Evolutionary conservation across 2,329 filamentous ascomycete species (phyloP).

Genomic region (Orbilia javanica): DNA sequence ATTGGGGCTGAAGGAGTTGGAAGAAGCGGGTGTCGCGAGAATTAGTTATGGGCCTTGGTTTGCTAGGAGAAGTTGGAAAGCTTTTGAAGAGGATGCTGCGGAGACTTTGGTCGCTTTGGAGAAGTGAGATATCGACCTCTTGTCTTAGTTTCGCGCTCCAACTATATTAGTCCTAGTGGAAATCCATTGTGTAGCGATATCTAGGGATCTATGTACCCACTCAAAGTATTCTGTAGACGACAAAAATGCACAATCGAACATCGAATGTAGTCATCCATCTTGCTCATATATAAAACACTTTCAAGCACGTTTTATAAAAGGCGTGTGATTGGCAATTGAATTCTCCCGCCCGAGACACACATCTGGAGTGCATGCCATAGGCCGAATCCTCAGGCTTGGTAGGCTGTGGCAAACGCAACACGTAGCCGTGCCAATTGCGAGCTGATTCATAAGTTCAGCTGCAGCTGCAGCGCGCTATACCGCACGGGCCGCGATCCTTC

Average conservation of each 20-base stretch:
- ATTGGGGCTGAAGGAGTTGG: constrained; percentile 67
- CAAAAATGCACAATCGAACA: background rate
- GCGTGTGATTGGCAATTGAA: background rate
- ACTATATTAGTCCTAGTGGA: background rate
- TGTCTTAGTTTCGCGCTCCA: background rate
- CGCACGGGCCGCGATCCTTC: background rate
- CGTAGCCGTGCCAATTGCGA: no score
- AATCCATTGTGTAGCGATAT: no score
- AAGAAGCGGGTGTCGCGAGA: constrained; percentile 70
- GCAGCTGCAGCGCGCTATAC: background rate
- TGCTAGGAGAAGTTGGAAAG: constrained; percentile 32
- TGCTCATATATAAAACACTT: no score
- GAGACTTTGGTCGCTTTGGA: constrained; percentile 27
- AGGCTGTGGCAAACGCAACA: background rate
- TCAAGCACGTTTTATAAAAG: no score
- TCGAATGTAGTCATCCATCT: no score
- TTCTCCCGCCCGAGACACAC: background rate
- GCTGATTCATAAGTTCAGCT: background rate
- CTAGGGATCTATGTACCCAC: no score
- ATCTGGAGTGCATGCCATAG: background rate
- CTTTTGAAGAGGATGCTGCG: constrained; percentile 40
- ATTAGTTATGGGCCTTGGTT: constrained; percentile 70
- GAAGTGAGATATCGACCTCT: background rate
- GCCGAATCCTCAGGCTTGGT: background rate
- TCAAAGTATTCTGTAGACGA: background rate